Evolutionary conservation across 2,329 filamentous ascomycete species (phyloP).

Genomic region (Trichoderma citrinoviride): DNA sequence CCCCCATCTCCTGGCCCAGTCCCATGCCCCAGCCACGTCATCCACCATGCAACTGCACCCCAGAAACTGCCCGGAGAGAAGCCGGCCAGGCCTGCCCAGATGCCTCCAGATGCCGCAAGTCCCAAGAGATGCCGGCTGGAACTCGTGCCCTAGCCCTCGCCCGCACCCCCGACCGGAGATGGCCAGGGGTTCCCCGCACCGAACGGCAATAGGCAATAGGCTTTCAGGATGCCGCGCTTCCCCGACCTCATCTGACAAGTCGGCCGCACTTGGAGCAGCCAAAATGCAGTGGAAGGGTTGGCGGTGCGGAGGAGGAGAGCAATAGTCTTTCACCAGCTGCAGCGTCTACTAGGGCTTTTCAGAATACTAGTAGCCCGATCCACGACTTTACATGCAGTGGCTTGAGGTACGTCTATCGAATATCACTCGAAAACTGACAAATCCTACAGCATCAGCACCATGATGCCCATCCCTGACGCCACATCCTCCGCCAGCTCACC

Average conservation of each 20-base stretch:
- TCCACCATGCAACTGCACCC: conserved; percentile 17
- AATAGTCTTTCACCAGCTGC: neutral
- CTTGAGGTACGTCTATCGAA: neutral
- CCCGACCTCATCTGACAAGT: neutral
- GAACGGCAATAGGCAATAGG: neutral
- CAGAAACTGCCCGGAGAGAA: conserved; percentile 22
- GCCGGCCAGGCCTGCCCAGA: conserved; percentile 5
- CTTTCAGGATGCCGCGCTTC: conserved; percentile 1
- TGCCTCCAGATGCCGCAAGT: conserved; percentile 4
- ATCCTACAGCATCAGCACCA: neutral
- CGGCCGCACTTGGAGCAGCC: neutral
- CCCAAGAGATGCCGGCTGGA: neutral
- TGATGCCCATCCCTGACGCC: neutral
- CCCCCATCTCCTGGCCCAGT: too few relatives aligned
- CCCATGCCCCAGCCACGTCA: conserved; percentile 9
- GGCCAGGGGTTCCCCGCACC: conserved; percentile 15
- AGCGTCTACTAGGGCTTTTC: too few relatives aligned
- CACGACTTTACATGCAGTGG: neutral
- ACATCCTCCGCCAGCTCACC: neutral
- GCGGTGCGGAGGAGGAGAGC: neutral
- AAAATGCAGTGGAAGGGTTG: neutral
- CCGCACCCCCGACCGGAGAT: neutral
- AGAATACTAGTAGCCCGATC: neutral
- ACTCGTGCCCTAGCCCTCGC: neutral
- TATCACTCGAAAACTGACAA: neutral